These are phyloP conservation scores for Yamadazyma scolyti DNA, from an alignment of 805 yeast species.

Conservation along the genomic window DNA sequence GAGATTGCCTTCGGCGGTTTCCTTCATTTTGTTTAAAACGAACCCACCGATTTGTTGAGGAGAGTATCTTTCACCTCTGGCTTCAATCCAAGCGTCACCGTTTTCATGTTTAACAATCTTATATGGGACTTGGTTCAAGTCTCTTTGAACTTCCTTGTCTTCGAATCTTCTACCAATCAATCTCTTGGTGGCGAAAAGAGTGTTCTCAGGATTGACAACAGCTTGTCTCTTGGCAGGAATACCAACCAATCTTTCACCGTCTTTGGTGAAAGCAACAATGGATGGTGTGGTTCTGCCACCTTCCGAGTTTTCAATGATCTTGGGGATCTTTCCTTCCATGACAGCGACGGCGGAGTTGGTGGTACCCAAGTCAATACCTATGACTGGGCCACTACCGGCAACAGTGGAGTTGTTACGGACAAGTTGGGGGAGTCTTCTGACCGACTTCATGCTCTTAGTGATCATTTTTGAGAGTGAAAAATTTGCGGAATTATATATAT, in stretches of 20 bases:
- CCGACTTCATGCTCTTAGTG: conserved; percentile 3
- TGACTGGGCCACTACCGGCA: conserved; percentile 52
- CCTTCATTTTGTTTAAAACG: conserved; percentile 93
- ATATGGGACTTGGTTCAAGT: conserved; percentile 83
- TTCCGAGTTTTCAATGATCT: conserved; percentile 74
- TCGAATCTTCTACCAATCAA: conserved; percentile 90
- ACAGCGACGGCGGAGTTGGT: conserved; percentile 88
- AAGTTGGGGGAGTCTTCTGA: conserved; percentile 18
- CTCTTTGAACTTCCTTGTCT: conserved; percentile 88
- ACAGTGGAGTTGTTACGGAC: conserved; percentile 30
- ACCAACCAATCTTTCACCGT: conserved; percentile 89
- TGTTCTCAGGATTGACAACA: conserved; percentile 89
- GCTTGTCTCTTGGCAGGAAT: conserved; percentile 96
- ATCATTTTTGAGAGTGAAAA: conserved; percentile 2
- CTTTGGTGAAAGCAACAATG: conserved; percentile 89
- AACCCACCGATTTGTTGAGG: conserved; percentile 97
- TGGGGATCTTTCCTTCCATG: conserved; percentile 74
- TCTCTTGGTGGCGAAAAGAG: conserved; percentile 92
- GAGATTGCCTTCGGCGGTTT: conserved; percentile 90
- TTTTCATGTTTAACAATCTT: conserved; percentile 84
- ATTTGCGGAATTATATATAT: too few species aligned
- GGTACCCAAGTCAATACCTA: conserved; percentile 85
- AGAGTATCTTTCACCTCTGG: conserved; percentile 82
- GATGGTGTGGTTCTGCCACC: conserved; percentile 86
- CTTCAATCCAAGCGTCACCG: conserved; percentile 96